Percentiles rank a stretch among this genome's conserved stretches.
These are phyloP conservation scores for Globisporangium solare DNA, from an alignment of 352 stramenopile genomes.

Conservation along the genomic window DNA sequence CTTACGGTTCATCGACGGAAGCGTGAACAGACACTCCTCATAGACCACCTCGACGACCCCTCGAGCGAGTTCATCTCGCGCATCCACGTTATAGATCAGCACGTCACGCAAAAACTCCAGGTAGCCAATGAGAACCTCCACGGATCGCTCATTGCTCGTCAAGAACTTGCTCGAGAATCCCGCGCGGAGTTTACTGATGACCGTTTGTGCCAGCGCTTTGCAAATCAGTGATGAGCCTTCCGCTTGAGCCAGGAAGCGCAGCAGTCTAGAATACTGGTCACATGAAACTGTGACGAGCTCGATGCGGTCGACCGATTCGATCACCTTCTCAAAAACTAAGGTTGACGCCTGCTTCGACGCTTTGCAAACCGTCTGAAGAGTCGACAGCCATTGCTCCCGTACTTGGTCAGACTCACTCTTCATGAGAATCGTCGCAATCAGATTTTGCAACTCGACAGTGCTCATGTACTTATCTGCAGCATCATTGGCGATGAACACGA, in stretches of 20 bases:
- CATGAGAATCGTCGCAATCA: slow-evolving; percentile 58
- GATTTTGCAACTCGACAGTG: slow-evolving; percentile 27
- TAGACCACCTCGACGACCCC: slow-evolving; percentile 81
- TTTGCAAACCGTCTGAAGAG: slow-evolving; percentile 66
- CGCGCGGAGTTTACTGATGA: slow-evolving; percentile 54
- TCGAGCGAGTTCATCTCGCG: slow-evolving; percentile 45
- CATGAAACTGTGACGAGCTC: slow-evolving; percentile 54
- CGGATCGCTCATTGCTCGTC: slow-evolving; percentile 59
- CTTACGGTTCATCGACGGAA: slow-evolving; percentile 57
- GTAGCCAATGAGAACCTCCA: slow-evolving; percentile 67
- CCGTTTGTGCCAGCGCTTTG: slow-evolving; percentile 39
- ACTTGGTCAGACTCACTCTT: slow-evolving; percentile 70
- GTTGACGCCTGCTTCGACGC: slow-evolving; percentile 32
- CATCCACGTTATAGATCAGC: slow-evolving; percentile 42
- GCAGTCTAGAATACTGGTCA: slow-evolving; percentile 69
- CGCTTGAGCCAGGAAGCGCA: slow-evolving; percentile 66
- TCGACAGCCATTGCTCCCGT: slow-evolving; percentile 82
- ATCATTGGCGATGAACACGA: slow-evolving; percentile 63
- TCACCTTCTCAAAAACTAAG: slow-evolving; percentile 66
- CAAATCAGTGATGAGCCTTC: slow-evolving; percentile 45
- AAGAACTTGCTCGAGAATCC: slow-evolving; percentile 82
- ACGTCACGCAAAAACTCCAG: slow-evolving; percentile 78
- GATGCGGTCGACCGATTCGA: slow-evolving; percentile 55
- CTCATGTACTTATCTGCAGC: slow-evolving; percentile 66
- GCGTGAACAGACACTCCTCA: slow-evolving; percentile 80